A percentile compares a stretch with the other conserved stretches of the same genome.
Evolutionary conservation across 441 rosid genomes (phyloP).

Genomic region (Syzygium syzygioides): DNA sequence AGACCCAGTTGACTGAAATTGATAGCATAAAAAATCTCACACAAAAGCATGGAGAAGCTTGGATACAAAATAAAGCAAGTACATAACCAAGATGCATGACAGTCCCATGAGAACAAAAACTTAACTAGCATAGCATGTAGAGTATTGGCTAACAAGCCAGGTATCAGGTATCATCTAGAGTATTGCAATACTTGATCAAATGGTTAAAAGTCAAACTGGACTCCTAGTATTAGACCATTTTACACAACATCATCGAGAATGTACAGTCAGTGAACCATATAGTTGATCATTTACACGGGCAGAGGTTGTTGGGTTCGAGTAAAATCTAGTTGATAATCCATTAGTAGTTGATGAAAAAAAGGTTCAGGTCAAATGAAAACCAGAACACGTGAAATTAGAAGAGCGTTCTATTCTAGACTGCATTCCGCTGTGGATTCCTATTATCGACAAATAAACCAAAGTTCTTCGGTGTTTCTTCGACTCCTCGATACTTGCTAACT

Average conservation of each 20-base stretch:
- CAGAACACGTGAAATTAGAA: neutral
- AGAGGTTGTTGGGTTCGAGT: neutral
- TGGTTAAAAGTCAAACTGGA: neutral
- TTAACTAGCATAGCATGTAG: neutral
- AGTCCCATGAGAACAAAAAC: neutral
- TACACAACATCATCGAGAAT: neutral
- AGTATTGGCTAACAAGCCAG: neutral
- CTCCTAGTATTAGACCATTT: neutral
- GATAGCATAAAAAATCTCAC: neutral
- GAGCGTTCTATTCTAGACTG: neutral
- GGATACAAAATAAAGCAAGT: neutral
- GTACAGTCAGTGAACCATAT: neutral
- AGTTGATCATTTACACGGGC: neutral
- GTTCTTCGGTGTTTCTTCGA: neutral
- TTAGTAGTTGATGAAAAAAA: neutral
- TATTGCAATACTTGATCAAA: neutral
- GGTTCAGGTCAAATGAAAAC: neutral
- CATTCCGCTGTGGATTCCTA: neutral
- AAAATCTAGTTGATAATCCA: neutral
- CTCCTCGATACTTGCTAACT: neutral
- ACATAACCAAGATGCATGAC: neutral
- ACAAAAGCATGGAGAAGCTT: neutral
- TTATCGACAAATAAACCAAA: neutral
- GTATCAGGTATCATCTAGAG: neutral
- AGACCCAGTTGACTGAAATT: conserved; percentile 49